phyloP scores from a whole-genome alignment of 257 asterid species.

The Ajuga chamaepitys region DNA sequence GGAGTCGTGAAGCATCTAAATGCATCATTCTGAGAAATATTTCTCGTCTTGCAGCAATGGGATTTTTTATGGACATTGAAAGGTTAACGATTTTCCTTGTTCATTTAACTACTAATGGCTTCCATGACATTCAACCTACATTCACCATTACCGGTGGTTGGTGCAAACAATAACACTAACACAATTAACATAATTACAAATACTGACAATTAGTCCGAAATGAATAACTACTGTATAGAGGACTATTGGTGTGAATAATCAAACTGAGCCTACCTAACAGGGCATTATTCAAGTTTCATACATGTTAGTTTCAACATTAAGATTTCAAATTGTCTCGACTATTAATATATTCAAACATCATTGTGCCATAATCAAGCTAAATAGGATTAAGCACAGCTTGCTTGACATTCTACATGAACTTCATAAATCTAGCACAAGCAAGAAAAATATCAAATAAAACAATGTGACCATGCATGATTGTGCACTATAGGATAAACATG shows the following conservation, averaged over 20 bases:
- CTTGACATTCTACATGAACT: background rate
- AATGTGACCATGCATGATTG: background rate
- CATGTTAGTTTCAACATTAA: background rate
- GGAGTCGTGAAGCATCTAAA: no score
- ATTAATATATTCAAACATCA: background rate
- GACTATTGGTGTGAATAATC: background rate
- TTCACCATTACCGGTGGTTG: no score
- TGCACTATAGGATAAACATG: background rate
- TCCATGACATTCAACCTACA: no score
- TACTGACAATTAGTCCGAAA: background rate
- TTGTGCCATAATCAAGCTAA: background rate
- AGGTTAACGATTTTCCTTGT: no score
- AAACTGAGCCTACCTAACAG: background rate
- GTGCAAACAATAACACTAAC: background rate
- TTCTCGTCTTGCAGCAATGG: no score
- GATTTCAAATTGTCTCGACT: background rate
- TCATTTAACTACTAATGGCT: no score
- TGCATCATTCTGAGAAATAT: no score
- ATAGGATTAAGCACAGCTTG: background rate
- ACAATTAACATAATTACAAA: background rate
- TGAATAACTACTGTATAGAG: background rate
- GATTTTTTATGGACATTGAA: no score
- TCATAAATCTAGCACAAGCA: background rate
- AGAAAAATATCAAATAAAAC: background rate
- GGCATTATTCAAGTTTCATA: background rate